Evolutionary conservation across 148 eudicot genomes (phyloP).

Genomic region (Silene uniflora): DNA sequence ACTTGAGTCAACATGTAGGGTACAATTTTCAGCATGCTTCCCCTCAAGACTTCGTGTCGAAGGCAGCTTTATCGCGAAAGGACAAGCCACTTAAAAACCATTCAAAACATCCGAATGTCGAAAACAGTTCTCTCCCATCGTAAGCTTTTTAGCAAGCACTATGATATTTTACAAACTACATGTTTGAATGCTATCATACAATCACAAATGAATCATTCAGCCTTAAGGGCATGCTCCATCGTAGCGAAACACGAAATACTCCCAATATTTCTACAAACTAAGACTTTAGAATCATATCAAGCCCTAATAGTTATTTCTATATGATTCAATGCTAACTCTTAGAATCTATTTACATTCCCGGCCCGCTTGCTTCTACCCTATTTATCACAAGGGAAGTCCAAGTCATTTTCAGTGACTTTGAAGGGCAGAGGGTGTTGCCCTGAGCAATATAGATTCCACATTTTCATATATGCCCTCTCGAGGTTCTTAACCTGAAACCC

Average conservation of each 20-base stretch:
- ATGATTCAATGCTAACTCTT: slow-evolving; percentile 26
- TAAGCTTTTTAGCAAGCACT: too few species aligned
- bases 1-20: too few species aligned
- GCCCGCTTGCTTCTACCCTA: slow-evolving; percentile 24
- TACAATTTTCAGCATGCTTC: too few species aligned
- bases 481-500: slow-evolving; percentile 64
- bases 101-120: too few species aligned
- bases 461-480: slow-evolving; percentile 73
- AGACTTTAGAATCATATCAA: slow-evolving; percentile 3
- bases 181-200: slow-evolving; percentile 11
- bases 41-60: too few species aligned
- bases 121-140: too few species aligned
- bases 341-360: slow-evolving; percentile 39
- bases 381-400: slow-evolving; percentile 59
- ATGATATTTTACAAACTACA: slow-evolving; percentile 9
- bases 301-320: slow-evolving; percentile 9
- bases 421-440: slow-evolving; percentile 64
- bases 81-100: too few species aligned
- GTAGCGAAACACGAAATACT: neutral
- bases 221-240: neutral
- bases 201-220: slow-evolving; percentile 5
- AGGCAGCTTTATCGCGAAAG: too few species aligned
- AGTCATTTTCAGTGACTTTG: slow-evolving; percentile 67
- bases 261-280: slow-evolving; percentile 13
- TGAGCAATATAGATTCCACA: slow-evolving; percentile 84